A percentile compares a stretch with the other conserved stretches of the same genome.
Evolutionary conservation across 139 green algal species (phyloP).

Genomic region (Edaphochlamys debaryana): DNA sequence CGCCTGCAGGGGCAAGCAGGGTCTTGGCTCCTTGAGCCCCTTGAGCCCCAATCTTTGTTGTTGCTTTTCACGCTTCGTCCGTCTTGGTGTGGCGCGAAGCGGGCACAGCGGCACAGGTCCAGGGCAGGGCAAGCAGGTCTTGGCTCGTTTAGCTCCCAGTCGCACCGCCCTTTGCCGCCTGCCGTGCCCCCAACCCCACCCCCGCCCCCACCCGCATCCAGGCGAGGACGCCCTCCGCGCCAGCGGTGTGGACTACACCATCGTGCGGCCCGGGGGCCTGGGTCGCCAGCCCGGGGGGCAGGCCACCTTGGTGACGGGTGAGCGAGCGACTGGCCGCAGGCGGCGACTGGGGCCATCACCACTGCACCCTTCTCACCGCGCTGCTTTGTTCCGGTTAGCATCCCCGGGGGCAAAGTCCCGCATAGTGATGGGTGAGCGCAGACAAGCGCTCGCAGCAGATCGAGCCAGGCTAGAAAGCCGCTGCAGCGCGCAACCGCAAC

Average conservation of each 20-base stretch:
- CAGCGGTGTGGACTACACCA: slow-evolving; percentile 68
- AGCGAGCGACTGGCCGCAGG: too few species aligned
- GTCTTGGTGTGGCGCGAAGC: too few species aligned
- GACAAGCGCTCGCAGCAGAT: background rate
- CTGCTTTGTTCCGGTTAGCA: background rate
- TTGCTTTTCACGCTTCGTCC: too few species aligned
- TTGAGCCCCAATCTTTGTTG: too few species aligned
- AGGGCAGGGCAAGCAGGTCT: too few species aligned
- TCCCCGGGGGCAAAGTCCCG: background rate
- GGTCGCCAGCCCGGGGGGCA: slow-evolving; percentile 37
- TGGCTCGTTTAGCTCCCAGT: too few species aligned
- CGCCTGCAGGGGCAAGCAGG: background rate
- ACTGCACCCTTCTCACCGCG: too few species aligned
- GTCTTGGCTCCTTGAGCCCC: too few species aligned
- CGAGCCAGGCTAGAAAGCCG: background rate
- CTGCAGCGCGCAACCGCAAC: background rate
- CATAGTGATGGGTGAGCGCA: background rate
- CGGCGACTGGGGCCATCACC: background rate
- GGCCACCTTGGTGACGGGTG: slow-evolving; percentile 8
- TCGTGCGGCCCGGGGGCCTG: slow-evolving; percentile 69
- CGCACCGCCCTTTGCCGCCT: too few species aligned
- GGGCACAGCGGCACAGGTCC: too few species aligned
- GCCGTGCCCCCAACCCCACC: too few species aligned
- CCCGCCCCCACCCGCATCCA: slow-evolving; percentile 8
- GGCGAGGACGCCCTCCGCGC: slow-evolving; percentile 67